Conservation (phyloP, 1,284 basidiomycete genomes). For the Trametes versicolor region DNA sequence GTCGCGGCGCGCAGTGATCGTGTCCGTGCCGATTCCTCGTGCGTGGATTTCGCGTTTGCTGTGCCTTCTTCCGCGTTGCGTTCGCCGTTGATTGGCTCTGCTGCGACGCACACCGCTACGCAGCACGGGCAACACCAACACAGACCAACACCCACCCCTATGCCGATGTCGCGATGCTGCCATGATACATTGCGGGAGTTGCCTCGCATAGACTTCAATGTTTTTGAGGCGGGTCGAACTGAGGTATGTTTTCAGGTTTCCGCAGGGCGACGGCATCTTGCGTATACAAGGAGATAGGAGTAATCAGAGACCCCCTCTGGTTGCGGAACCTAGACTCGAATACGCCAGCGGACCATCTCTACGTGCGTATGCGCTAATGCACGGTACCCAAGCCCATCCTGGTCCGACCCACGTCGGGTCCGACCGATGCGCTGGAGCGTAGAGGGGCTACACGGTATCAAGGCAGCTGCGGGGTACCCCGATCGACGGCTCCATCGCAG, state of each 20-base stretch:
- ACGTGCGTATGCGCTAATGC: too few species aligned
- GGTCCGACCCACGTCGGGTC: too few species aligned
- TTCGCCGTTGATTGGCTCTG: slow-evolving; percentile 2
- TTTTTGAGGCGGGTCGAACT: neutral
- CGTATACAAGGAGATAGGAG: too few species aligned
- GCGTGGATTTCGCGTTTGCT: slow-evolving; percentile 1
- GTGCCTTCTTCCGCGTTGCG: neutral
- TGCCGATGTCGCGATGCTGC: neutral
- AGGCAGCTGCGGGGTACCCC: too few species aligned
- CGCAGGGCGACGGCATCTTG: slow-evolving; percentile 1
- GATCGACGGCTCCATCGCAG: too few species aligned
- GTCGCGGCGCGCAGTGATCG: neutral
- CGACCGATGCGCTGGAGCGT: too few species aligned
- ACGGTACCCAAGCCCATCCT: too few species aligned
- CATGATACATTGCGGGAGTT: neutral
- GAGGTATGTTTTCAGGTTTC: neutral
- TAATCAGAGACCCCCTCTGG: too few species aligned
- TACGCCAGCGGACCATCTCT: too few species aligned
- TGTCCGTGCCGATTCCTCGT: neutral
- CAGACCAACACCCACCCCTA: neutral
- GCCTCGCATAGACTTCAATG: too few species aligned
- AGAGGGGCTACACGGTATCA: too few species aligned
- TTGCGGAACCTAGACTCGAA: too few species aligned
- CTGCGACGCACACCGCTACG: neutral
- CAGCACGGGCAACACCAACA: neutral